Percentiles rank a stretch among this genome's conserved stretches.
Conservation (phyloP, 768 basidiomycete species). For the Russula compacta region DNA sequence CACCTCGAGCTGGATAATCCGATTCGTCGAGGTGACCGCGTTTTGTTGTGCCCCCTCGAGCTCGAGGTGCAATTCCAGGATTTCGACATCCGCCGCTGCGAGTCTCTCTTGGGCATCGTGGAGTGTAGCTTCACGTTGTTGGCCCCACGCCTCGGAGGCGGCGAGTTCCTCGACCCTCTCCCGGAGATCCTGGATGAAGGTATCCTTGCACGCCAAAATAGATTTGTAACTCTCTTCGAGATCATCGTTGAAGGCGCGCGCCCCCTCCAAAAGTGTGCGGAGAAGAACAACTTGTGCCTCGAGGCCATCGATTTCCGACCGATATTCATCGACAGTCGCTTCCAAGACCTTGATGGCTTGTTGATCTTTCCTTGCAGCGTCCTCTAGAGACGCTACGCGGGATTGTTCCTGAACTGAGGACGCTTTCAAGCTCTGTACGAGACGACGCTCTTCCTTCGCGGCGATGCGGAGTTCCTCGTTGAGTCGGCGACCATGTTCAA, state of each 20-base stretch:
- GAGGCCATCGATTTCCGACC: conserved; percentile 4
- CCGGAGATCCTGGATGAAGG: conserved; percentile 18
- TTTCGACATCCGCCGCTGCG: conserved; percentile 13
- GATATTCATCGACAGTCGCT: neutral
- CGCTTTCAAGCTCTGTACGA: neutral
- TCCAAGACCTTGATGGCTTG: conserved; percentile 3
- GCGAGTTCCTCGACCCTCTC: conserved; percentile 9
- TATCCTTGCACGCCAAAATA: conserved; percentile 17
- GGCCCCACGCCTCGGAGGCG: neutral
- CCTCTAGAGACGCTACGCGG: conserved; percentile 3
- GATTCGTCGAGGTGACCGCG: conserved; percentile 18
- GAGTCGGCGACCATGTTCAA: conserved; percentile 1
- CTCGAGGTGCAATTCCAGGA: conserved; percentile 16
- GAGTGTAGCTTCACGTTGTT: conserved; percentile 8
- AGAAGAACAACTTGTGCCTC: conserved; percentile 12
- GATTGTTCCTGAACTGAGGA: neutral
- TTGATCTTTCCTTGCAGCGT: conserved; percentile 5
- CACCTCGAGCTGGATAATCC: conserved; percentile 20
- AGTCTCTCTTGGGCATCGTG: conserved; percentile 14
- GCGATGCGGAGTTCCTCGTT: conserved; percentile 2
- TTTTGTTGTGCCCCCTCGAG: conserved; percentile 18
- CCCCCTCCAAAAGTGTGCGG: conserved; percentile 11
- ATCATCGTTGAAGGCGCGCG: conserved; percentile 12
- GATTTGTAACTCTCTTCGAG: conserved; percentile 14
- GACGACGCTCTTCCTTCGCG: neutral